phyloP scores from a whole-genome alignment of 2,329 filamentous ascomycete species.

The Ophiocordyceps camponoti-floridani region DNA sequence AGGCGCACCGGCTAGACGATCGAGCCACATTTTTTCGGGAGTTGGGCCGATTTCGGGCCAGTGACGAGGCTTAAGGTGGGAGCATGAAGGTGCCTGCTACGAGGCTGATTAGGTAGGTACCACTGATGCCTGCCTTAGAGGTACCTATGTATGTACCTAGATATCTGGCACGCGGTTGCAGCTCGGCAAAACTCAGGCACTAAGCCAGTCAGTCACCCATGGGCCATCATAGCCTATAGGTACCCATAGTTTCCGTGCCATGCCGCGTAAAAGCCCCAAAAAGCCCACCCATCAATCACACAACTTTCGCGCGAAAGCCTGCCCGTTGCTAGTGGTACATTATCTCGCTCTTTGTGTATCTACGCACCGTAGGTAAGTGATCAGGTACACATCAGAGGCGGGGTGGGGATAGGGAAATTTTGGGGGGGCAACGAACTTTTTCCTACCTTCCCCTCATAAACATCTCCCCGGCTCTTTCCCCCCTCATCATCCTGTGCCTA shows the following conservation, averaged over 20 bases:
- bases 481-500: background rate
- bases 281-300: too few relatives aligned
- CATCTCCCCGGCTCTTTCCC: slow-evolving; percentile 11
- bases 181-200: too few relatives aligned
- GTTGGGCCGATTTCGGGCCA: background rate
- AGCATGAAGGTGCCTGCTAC: background rate
- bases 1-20: slow-evolving; percentile 57
- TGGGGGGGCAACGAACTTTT: slow-evolving; percentile 5
- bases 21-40: slow-evolving; percentile 57
- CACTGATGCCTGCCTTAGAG: background rate
- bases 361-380: too few relatives aligned
- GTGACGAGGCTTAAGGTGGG: background rate
- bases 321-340: too few relatives aligned
- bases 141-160: too few relatives aligned
- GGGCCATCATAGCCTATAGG: too few relatives aligned
- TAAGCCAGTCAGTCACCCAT: too few relatives aligned
- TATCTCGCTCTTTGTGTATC: too few relatives aligned
- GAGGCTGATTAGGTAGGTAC: background rate
- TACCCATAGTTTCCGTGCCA: background rate
- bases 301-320: too few relatives aligned
- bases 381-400: background rate
- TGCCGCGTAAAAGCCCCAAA: too few relatives aligned
- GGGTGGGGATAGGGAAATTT: slow-evolving; percentile 13
- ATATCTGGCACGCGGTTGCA: too few relatives aligned
- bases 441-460: slow-evolving; percentile 10